Percentiles rank a stretch among this genome's conserved stretches.
These are phyloP conservation scores for Epichloe festucae DNA, from an alignment of 2,329 filamentous ascomycete species.

Conservation along the genomic window DNA sequence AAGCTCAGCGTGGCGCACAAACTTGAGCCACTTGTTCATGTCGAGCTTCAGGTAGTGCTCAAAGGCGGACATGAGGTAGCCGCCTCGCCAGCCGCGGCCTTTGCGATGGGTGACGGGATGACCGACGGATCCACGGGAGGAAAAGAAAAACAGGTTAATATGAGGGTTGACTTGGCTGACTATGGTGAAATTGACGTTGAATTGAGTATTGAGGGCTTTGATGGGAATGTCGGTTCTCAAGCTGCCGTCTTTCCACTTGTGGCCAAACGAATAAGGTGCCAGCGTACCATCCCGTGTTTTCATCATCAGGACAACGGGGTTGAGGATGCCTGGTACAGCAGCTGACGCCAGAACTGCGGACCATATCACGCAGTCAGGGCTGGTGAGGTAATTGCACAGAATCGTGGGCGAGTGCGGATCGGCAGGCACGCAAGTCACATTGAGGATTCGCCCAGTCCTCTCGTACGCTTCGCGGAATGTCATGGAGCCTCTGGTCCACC, in stretches of 20 bases:
- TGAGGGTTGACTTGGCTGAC: slow-evolving; percentile 86
- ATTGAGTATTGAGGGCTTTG: slow-evolving; percentile 86
- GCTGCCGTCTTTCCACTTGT: slow-evolving; percentile 98
- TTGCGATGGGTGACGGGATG: slow-evolving; percentile 87
- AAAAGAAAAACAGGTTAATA: slow-evolving; percentile 98
- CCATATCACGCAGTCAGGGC: slow-evolving; percentile 96
- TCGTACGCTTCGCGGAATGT: slow-evolving; percentile 94
- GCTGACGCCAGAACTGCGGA: slow-evolving; percentile 90
- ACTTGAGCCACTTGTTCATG: slow-evolving; percentile 93
- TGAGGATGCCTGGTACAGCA: slow-evolving; percentile 89
- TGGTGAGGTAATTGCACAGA: slow-evolving; percentile 87
- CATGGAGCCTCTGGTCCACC: slow-evolving; percentile 84
- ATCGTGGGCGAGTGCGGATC: slow-evolving; percentile 90
- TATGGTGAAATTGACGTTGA: slow-evolving; percentile 97
- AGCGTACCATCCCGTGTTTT: slow-evolving; percentile 67
- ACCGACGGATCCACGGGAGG: slow-evolving; percentile 79
- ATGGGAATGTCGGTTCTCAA: slow-evolving; percentile 90
- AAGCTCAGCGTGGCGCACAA: slow-evolving; percentile 82
- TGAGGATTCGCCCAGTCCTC: slow-evolving; percentile 84
- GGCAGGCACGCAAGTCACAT: slow-evolving; percentile 89
- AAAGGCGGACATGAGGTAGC: slow-evolving; percentile 80
- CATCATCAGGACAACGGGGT: slow-evolving; percentile 87
- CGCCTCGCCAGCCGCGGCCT: slow-evolving; percentile 89
- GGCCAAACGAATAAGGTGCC: slow-evolving; percentile 86
- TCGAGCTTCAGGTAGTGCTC: slow-evolving; percentile 96